Percentiles rank a stretch among this genome's conserved stretches.
phyloP scores from a whole-genome alignment of 805 yeast genomes.

The Yarrowia osloensis region DNA sequence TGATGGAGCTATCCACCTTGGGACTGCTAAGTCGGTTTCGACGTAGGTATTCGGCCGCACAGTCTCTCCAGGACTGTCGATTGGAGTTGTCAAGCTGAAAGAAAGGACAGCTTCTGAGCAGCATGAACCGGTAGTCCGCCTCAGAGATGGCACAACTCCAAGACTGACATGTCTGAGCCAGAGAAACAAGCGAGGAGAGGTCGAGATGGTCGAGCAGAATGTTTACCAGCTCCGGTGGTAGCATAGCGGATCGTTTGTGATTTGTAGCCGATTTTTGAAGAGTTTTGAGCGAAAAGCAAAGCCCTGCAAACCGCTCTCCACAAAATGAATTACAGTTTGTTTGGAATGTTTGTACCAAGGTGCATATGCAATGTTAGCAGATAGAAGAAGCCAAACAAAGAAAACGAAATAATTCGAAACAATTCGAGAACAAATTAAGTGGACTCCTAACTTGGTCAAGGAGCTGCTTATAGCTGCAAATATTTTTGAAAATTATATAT shows the following conservation, averaged over 20 bases:
- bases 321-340: neutral
- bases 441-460: neutral
- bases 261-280: neutral
- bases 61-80: neutral
- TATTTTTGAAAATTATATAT: neutral
- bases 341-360: neutral
- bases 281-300: neutral
- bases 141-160: neutral
- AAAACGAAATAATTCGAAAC: neutral
- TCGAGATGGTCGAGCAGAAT: neutral
- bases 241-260: neutral
- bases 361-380: neutral
- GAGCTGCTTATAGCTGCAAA: neutral
- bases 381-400: neutral
- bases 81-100: neutral
- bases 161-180: neutral
- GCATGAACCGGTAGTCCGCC: neutral
- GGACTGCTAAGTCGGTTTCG: neutral
- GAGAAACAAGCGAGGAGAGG: neutral
- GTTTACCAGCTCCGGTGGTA: slow-evolving; percentile 4
- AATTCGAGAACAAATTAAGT: neutral
- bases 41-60: neutral
- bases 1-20: neutral
- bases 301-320: neutral
- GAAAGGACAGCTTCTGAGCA: neutral